phyloP scores from a whole-genome alignment of 306 rosid genomes.

The Corylus heterophylla region DNA sequence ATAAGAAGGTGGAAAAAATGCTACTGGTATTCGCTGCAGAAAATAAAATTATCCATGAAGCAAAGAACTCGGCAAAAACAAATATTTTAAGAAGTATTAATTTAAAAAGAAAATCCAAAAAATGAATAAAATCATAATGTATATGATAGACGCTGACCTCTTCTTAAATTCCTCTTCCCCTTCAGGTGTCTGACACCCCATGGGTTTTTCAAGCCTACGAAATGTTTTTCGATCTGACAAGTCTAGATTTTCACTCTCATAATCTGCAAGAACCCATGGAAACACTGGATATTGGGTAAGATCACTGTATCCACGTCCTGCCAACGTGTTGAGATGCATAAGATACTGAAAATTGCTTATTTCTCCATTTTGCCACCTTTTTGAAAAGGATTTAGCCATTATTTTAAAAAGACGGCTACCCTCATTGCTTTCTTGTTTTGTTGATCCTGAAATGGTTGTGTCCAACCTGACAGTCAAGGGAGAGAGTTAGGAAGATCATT shows the following conservation, averaged over 20 bases:
- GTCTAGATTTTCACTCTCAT: constrained; percentile 86
- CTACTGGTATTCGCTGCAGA: neutral
- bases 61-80: neutral
- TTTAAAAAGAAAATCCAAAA: constrained; percentile 9
- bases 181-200: constrained; percentile 99
- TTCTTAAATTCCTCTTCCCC: constrained; percentile 97
- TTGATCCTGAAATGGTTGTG: constrained; percentile 95
- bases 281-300: constrained; percentile 99
- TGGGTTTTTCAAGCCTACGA: constrained; percentile 84
- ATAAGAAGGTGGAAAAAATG: neutral
- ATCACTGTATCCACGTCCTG: constrained; percentile 99
- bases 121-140: constrained; percentile 12
- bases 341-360: constrained; percentile 98
- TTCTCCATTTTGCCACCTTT: constrained; percentile 99
- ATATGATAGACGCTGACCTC: constrained; percentile 51
- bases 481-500: constrained; percentile 17
- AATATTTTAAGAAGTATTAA: neutral
- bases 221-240: constrained; percentile 77
- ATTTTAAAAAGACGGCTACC: constrained; percentile 94
- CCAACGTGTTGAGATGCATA: constrained; percentile 99
- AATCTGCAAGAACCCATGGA: constrained; percentile 98
- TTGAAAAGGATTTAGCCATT: constrained; percentile 92
- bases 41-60: neutral
- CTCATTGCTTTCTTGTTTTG: constrained; percentile 89
- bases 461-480: constrained; percentile 74